Evolutionary conservation across 352 stramenopile species (phyloP), one percentile per base, ranked within the genome.

Genomic region (Phytophthora cryptogea): DNA sequence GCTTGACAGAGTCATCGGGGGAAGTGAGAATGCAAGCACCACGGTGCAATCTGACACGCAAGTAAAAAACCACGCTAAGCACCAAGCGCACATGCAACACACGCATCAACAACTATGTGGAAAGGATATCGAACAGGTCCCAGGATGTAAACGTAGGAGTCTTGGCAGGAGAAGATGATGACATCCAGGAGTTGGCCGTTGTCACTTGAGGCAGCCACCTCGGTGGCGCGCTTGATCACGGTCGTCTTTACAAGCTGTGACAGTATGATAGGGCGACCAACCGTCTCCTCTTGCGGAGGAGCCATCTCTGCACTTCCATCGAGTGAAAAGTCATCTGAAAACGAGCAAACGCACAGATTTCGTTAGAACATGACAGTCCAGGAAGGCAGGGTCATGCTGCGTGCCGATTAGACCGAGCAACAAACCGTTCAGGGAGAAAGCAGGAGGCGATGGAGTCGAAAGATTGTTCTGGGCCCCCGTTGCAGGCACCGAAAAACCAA

Each of bases 71-170:
- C 26, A 33, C 5, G 23, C 37, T 5, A 50, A 36, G 41, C 11
- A 60, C 31, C 37, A 56, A 14, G 3, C 32, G 56, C 17, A 49
- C 31, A 61, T 16, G 26, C 13, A 54, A 36, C 2, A 47, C 26
- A 63, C 8, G 23, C 30, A 62, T 33, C 32, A 56, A 46, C 11
- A 26, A 39, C 27, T 27, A 48, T 36, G 36, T 49, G 59, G 50
- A 73, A 69, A 89, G 76, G 81, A 90, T 90, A 90, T 89, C 96
- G 90, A 78, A 98, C 91, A 35, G 91, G 88, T 53, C 95, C 90
- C 30, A 99, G 79, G 13, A 98, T 78, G 78, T 98, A 99, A 68
- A 99, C 93, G 69, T 95, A 95, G 39, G 90, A 83, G 70, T 98
- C 92, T 42, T 94, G 89, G 69, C 95, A 99, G 51, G 92, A 93